A percentile compares a stretch with the other conserved stretches of the same genome.
phyloP scores from a whole-genome alignment of 2,329 filamentous ascomycete genomes.

The Pyrenophora graminea region DNA sequence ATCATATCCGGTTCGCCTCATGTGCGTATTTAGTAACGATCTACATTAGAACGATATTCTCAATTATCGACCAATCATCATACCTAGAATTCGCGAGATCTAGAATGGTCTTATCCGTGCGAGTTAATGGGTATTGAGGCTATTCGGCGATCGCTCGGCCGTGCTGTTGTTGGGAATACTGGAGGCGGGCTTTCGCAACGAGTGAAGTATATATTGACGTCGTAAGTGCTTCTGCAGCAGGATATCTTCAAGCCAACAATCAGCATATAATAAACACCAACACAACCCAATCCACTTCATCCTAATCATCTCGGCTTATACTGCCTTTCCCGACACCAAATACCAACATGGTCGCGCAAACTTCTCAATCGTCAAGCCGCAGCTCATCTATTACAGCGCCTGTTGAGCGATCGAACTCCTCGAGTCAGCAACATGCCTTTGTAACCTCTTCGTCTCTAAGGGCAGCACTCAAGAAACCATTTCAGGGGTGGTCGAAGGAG shows the following conservation, averaged over 20 bases:
- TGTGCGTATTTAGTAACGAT: neutral
- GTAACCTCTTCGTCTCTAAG: conserved; percentile 18
- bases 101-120: neutral
- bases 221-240: neutral
- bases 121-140: neutral
- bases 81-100: neutral
- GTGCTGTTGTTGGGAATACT: conserved; percentile 2
- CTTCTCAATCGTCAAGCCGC: conserved; percentile 8
- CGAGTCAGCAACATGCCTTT: conserved; percentile 5
- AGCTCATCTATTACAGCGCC: conserved; percentile 9
- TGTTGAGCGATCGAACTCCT: neutral
- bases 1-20: conserved; percentile 9
- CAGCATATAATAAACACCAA: neutral
- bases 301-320: neutral
- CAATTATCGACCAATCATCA: neutral
- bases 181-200: neutral
- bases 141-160: conserved; percentile 21
- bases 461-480: conserved; percentile 38
- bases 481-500: conserved; percentile 42
- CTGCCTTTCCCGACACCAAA: neutral
- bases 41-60: neutral
- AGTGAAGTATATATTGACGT: neutral
- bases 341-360: conserved; percentile 11
- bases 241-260: too few relatives aligned
- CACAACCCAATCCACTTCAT: neutral